phyloP scores from a whole-genome alignment of 169 alveolate genomes.

The Eimeria nieschulzi region DNA sequence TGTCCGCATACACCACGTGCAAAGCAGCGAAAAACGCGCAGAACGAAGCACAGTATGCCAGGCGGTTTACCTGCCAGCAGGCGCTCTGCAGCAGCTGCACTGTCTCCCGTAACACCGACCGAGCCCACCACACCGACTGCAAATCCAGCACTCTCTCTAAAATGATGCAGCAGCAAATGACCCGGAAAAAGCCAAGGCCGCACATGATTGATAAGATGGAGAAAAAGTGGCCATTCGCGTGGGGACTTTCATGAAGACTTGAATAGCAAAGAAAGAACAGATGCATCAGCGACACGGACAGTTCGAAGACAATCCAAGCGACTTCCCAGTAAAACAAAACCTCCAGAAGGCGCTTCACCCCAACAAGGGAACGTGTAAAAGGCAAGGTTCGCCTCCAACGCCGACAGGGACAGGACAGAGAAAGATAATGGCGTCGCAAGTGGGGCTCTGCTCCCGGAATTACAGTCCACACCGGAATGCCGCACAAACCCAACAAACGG shows the following conservation, averaged over 20 bases:
- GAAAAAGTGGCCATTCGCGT: neutral
- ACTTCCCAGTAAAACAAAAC: conserved; percentile 28
- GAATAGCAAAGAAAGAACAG: neutral
- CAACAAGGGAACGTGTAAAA: neutral
- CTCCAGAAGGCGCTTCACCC: conserved; percentile 18
- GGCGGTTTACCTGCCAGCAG: conserved; percentile 23
- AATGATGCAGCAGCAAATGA: neutral
- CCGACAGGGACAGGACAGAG: neutral
- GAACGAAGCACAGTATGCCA: conserved; percentile 4
- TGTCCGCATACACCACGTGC: conserved; percentile 25
- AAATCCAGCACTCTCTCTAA: neutral
- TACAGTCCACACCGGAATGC: too few species aligned
- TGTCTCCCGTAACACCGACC: conserved; percentile 4
- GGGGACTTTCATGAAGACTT: neutral
- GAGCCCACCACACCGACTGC: conserved; percentile 53
- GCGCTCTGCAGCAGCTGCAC: neutral
- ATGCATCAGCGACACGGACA: neutral
- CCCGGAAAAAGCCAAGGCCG: neutral
- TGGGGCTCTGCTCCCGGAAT: neutral
- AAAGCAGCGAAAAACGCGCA: conserved; percentile 40
- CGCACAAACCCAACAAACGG: too few species aligned
- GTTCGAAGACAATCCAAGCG: neutral
- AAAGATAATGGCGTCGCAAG: neutral
- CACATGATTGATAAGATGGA: neutral
- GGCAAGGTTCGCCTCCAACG: neutral